Conservation (phyloP, 768 basidiomycete species). For the Fomitopsis pulvina region DNA sequence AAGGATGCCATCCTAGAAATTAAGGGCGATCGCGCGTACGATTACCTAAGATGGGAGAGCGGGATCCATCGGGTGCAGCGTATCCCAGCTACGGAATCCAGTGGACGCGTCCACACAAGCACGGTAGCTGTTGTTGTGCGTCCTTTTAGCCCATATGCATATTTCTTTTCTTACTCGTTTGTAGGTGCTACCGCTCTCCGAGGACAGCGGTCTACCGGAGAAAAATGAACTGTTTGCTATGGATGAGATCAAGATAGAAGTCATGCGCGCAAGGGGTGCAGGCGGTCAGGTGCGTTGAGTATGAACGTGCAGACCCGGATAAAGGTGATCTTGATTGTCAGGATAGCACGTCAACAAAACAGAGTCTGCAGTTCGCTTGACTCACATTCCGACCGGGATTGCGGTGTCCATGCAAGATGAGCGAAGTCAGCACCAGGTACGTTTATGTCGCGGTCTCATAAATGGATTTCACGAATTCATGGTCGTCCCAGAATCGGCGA, state of each 20-base stretch:
- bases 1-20: slow-evolving; percentile 79
- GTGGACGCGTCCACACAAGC: slow-evolving; percentile 87
- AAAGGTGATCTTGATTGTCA: background rate
- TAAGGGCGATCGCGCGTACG: slow-evolving; percentile 73
- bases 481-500: slow-evolving; percentile 64
- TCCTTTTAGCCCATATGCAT: slow-evolving; percentile 8
- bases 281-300: slow-evolving; percentile 74
- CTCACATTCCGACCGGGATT: slow-evolving; percentile 88
- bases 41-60: slow-evolving; percentile 80
- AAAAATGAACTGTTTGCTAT: slow-evolving; percentile 64
- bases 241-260: slow-evolving; percentile 85
- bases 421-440: slow-evolving; percentile 88
- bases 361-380: slow-evolving; percentile 93
- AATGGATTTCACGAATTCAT: background rate
- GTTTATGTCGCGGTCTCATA: slow-evolving; percentile 9
- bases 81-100: slow-evolving; percentile 85
- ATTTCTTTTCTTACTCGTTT: background rate
- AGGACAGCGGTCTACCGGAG: slow-evolving; percentile 39
- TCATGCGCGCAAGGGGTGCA: slow-evolving; percentile 95
- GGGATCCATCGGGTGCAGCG: slow-evolving; percentile 96
- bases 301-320: background rate
- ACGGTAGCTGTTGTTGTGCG: slow-evolving; percentile 82
- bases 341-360: slow-evolving; percentile 96
- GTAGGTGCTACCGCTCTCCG: slow-evolving; percentile 79
- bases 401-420: slow-evolving; percentile 99